phyloP scores from a whole-genome alignment of 2,329 filamentous ascomycete genomes.

The Ophioceras dolichostomum region DNA sequence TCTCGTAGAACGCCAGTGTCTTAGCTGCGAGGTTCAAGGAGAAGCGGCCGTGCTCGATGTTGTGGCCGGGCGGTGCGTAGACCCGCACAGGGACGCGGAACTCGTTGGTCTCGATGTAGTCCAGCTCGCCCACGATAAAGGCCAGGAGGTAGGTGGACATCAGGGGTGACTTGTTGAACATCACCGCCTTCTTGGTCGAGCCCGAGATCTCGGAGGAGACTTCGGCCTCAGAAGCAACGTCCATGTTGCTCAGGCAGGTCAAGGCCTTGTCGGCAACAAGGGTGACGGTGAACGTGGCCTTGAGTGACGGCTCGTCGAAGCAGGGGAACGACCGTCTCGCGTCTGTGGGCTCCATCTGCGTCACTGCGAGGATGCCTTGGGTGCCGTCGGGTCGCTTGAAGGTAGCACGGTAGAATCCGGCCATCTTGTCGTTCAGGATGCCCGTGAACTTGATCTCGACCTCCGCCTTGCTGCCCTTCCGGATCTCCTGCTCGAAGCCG shows the following conservation, averaged over 20 bases:
- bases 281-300: constrained; percentile 85
- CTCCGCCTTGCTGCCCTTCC: constrained; percentile 65
- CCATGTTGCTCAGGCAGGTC: constrained; percentile 96
- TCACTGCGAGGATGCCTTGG: constrained; percentile 73
- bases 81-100: constrained; percentile 89
- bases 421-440: constrained; percentile 78
- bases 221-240: constrained; percentile 69
- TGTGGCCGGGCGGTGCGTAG: constrained; percentile 81
- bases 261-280: constrained; percentile 81
- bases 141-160: constrained; percentile 97
- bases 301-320: constrained; percentile 90
- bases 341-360: constrained; percentile 95
- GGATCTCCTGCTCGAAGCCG: constrained; percentile 60
- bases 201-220: constrained; percentile 51
- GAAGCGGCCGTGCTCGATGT: constrained; percentile 86
- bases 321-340: constrained; percentile 87
- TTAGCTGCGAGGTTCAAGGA: constrained; percentile 80
- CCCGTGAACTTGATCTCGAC: constrained; percentile 68
- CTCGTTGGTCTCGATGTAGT: constrained; percentile 81
- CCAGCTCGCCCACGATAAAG: constrained; percentile 88
- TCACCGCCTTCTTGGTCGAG: constrained; percentile 69
- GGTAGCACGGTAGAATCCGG: constrained; percentile 79
- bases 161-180: constrained; percentile 79
- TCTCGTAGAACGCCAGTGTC: constrained; percentile 89
- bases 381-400: constrained; percentile 76